phyloP scores from a whole-genome alignment of 1,284 basidiomycete species.

The Leucoagaricus sp. region DNA sequence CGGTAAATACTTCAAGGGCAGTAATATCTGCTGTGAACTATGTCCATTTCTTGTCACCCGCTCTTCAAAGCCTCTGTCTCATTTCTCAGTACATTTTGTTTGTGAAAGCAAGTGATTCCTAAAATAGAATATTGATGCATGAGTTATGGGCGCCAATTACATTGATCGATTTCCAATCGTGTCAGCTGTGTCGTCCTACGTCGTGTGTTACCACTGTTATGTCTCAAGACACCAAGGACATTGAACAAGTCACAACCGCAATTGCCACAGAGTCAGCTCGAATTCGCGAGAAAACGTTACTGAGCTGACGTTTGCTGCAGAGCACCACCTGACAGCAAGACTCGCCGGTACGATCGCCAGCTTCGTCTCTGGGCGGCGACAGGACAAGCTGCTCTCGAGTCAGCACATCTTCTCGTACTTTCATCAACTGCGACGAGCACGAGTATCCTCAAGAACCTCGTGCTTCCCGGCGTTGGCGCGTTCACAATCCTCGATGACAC shows the following conservation, averaged over 20 bases:
- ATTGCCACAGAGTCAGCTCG: constrained; percentile 41
- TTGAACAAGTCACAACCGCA: constrained; percentile 51
- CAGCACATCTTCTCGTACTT: constrained; percentile 80
- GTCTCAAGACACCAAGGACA: constrained; percentile 44
- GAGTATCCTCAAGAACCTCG: constrained; percentile 92
- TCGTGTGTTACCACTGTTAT: neutral
- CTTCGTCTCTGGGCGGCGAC: constrained; percentile 93
- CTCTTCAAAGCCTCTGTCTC: too few species aligned
- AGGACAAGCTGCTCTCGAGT: constrained; percentile 91
- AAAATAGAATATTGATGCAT: constrained; percentile 1
- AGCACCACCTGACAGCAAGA: constrained; percentile 74
- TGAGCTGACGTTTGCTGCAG: constrained; percentile 17
- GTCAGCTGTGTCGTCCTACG: neutral
- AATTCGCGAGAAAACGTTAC: neutral
- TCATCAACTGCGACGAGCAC: constrained; percentile 82
- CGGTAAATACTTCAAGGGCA: too few species aligned
- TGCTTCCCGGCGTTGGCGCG: constrained; percentile 90
- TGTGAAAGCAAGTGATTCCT: too few species aligned
- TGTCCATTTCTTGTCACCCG: too few species aligned
- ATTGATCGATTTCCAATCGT: constrained; percentile 9
- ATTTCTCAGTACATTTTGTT: too few species aligned
- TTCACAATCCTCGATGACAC: constrained; percentile 85
- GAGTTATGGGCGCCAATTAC: neutral
- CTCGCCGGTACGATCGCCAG: constrained; percentile 90
- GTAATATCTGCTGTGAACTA: too few species aligned